Percentiles rank a stretch among this genome's conserved stretches.
phyloP scores from a whole-genome alignment of 2,329 filamentous ascomycete species.

The Phoma sp. region DNA sequence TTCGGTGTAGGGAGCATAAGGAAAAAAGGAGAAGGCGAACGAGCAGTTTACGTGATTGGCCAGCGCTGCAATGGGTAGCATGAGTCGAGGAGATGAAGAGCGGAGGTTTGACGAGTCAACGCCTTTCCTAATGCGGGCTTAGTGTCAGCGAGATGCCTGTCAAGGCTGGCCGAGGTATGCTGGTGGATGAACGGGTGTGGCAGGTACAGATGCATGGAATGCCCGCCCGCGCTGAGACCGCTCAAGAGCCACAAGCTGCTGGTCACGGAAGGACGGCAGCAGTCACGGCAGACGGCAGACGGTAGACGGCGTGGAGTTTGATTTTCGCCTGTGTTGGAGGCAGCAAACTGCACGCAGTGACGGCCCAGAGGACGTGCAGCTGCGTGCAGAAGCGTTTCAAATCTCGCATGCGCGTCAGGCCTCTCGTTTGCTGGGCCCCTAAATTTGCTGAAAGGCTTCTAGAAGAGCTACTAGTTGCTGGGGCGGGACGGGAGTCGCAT shows the following conservation, averaged over 20 bases:
- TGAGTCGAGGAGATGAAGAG: slow-evolving; percentile 48
- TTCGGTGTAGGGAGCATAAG: neutral
- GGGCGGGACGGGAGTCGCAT: slow-evolving; percentile 33
- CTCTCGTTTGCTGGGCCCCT: slow-evolving; percentile 31
- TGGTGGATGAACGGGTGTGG: slow-evolving; percentile 15
- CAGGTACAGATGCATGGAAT: slow-evolving; percentile 3
- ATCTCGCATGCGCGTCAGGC: slow-evolving; percentile 24
- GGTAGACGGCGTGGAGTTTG: neutral
- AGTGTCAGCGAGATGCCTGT: slow-evolving; percentile 17
- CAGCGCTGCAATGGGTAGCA: slow-evolving; percentile 3
- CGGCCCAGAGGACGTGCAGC: slow-evolving; percentile 18
- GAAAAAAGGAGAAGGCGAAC: slow-evolving; percentile 21
- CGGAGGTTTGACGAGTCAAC: slow-evolving; percentile 38
- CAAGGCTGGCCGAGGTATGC: slow-evolving; percentile 21
- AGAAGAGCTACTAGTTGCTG: slow-evolving; percentile 45
- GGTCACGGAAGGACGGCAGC: slow-evolving; percentile 23
- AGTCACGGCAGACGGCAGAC: neutral
- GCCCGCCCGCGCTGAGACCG: slow-evolving; percentile 23
- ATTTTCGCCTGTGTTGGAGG: neutral
- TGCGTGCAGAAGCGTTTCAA: slow-evolving; percentile 36
- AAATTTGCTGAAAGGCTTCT: slow-evolving; percentile 47
- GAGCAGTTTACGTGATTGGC: slow-evolving; percentile 31
- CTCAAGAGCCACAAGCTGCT: slow-evolving; percentile 18
- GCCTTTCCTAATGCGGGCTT: slow-evolving; percentile 24
- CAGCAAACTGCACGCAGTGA: slow-evolving; percentile 21